Percentiles rank a stretch among this genome's conserved stretches.
These are phyloP conservation scores for Globisporangium nagaii DNA, from an alignment of 352 stramenopile genomes.

Conservation along the genomic window DNA sequence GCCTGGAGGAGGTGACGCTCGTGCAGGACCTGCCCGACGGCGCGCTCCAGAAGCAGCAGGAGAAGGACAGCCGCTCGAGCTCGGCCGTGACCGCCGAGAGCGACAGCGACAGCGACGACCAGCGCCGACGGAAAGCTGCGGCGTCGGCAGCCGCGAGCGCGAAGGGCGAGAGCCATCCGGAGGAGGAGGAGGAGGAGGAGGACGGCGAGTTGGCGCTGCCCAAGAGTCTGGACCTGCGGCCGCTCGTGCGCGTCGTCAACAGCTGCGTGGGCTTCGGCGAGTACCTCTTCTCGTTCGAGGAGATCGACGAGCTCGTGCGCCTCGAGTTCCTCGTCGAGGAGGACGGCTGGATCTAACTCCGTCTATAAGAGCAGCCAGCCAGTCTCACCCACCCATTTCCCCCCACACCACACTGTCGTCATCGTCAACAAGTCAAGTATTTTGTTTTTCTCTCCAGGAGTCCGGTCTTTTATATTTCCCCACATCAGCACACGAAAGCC, in stretches of 20 bases:
- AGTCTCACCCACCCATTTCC: no score
- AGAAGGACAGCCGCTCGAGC: constrained; percentile 44
- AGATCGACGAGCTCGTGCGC: constrained; percentile 60
- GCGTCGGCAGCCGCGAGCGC: constrained; percentile 16
- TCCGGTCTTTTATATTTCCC: no score
- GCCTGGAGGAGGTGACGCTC: constrained; percentile 43
- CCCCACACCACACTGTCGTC: no score
- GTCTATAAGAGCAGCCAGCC: background rate
- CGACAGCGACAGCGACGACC: constrained; percentile 52
- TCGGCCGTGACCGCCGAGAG: constrained; percentile 48
- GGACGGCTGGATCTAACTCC: constrained; percentile 71
- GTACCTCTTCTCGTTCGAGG: constrained; percentile 39
- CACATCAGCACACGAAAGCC: no score
- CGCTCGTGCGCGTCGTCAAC: constrained; percentile 27
- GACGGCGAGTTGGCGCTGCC: constrained; percentile 20
- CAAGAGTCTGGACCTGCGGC: constrained; percentile 15
- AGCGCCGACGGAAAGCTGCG: constrained; percentile 14
- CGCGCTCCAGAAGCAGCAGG: background rate
- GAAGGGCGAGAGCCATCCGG: constrained; percentile 1
- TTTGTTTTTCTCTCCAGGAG: background rate
- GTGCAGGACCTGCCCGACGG: constrained; percentile 8
- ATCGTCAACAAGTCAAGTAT: background rate
- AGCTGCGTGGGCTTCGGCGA: constrained; percentile 32
- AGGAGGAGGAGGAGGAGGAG: constrained; percentile 27
- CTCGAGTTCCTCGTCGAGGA: constrained; percentile 80